phyloP scores from a whole-genome alignment of 2,329 filamentous ascomycete genomes.

The Didymella segeticola region DNA sequence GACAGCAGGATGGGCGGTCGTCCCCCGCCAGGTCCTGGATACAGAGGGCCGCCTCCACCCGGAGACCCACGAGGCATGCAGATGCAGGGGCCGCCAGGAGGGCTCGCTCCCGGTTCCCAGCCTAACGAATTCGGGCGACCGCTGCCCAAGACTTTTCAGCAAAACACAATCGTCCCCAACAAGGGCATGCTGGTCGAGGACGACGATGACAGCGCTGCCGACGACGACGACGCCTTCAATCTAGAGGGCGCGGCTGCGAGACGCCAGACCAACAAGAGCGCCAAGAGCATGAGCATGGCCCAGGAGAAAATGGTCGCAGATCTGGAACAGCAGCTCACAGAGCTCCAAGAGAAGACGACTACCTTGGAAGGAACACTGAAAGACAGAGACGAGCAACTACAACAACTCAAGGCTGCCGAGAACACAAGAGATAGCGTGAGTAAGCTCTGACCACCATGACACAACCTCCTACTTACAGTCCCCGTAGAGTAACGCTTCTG shows the following conservation, averaged over 20 bases:
- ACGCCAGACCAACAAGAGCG: slow-evolving; percentile 55
- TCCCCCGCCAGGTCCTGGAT: slow-evolving; percentile 45
- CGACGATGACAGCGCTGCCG: slow-evolving; percentile 64
- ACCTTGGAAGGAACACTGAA: slow-evolving; percentile 73
- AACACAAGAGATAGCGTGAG: slow-evolving; percentile 57
- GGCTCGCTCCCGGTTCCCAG: slow-evolving; percentile 32
- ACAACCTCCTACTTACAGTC: slow-evolving; percentile 8
- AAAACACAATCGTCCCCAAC: slow-evolving; percentile 95
- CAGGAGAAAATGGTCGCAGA: slow-evolving; percentile 66
- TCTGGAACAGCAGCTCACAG: slow-evolving; percentile 78
- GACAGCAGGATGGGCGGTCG: slow-evolving; percentile 55
- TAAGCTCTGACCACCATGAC: background rate
- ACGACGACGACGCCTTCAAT: slow-evolving; percentile 66
- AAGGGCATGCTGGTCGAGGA: slow-evolving; percentile 98
- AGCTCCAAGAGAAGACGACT: slow-evolving; percentile 76
- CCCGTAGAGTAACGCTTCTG: slow-evolving; percentile 59
- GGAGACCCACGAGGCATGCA: slow-evolving; percentile 43
- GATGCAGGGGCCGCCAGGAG: slow-evolving; percentile 49
- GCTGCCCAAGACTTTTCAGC: slow-evolving; percentile 87
- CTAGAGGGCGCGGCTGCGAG: slow-evolving; percentile 56
- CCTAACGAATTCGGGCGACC: slow-evolving; percentile 74
- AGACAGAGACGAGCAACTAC: slow-evolving; percentile 74
- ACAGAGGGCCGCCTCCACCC: slow-evolving; percentile 55
- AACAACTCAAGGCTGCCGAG: slow-evolving; percentile 65
- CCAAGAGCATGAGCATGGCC: slow-evolving; percentile 43